Conservation (phyloP, 495 filamentous ascomycete species). For the Annulohypoxylon stygium region DNA sequence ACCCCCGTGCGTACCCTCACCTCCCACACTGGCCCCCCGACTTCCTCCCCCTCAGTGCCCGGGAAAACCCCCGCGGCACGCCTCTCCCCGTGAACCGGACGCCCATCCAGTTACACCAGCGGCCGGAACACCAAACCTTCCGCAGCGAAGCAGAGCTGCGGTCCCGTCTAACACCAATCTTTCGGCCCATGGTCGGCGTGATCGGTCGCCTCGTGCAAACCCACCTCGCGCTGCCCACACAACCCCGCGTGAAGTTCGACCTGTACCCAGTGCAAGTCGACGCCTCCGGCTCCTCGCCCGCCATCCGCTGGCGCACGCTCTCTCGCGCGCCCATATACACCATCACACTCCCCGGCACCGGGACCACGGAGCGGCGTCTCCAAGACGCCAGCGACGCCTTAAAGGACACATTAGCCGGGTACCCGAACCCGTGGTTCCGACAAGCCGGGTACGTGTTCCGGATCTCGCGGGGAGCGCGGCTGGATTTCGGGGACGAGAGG, state of each 20-base stretch:
- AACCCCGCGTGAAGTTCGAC: conserved; percentile 33
- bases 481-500: neutral
- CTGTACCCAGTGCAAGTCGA: conserved; percentile 21
- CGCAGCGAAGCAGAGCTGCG: neutral
- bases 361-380: neutral
- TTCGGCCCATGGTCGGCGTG: conserved; percentile 22
- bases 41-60: neutral
- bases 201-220: neutral
- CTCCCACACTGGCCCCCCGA: neutral
- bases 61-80: neutral
- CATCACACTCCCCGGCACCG: conserved; percentile 22
- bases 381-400: conserved; percentile 10
- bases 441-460: conserved; percentile 36
- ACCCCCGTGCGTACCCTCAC: neutral
- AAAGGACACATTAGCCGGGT: neutral
- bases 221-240: neutral
- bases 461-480: neutral
- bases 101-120: neutral
- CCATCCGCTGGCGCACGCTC: neutral
- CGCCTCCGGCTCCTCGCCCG: neutral
- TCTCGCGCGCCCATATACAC: conserved; percentile 26
- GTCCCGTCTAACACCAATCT: neutral
- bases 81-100: neutral
- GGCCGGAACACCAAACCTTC: conserved; percentile 6
- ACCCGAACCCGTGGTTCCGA: conserved; percentile 26